A percentile compares a stretch with the other conserved stretches of the same genome.
phyloP scores from a whole-genome alignment of 805 yeast genomes.

The Candida michaelii region DNA sequence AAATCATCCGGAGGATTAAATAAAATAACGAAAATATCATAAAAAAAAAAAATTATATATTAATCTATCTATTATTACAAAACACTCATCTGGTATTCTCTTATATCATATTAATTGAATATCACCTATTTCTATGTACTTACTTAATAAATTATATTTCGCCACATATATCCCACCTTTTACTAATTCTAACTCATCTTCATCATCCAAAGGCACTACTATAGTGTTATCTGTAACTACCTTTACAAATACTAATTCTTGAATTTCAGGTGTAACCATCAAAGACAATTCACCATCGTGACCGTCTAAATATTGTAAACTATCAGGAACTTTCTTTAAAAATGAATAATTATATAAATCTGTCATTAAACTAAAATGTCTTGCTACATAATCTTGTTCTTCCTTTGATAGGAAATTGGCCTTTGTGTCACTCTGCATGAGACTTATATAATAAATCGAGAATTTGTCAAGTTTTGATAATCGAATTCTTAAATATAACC shows the following conservation, averaged over 20 bases:
- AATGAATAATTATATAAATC: constrained; percentile 69
- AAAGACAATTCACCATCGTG: constrained; percentile 65
- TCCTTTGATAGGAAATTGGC: constrained; percentile 45
- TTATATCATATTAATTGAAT: constrained; percentile 30
- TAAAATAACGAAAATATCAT: too few species aligned
- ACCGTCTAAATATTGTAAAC: constrained; percentile 64
- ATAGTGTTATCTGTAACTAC: constrained; percentile 36
- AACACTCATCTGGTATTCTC: background rate
- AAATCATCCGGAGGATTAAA: too few species aligned
- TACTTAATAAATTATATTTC: constrained; percentile 51
- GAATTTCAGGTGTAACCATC: constrained; percentile 77
- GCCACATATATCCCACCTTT: constrained; percentile 73
- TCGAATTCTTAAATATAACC: constrained; percentile 79
- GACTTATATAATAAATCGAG: constrained; percentile 56
- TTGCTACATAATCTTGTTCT: constrained; percentile 66
- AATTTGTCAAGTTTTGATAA: constrained; percentile 71
- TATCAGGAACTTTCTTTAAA: constrained; percentile 63
- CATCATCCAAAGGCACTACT: constrained; percentile 19
- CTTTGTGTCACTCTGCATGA: constrained; percentile 15
- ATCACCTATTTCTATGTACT: constrained; percentile 38
- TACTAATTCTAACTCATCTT: constrained; percentile 49
- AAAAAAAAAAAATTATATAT: too few species aligned
- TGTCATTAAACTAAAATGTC: constrained; percentile 63
- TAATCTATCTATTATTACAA: too few species aligned
- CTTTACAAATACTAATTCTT: constrained; percentile 74